Evolutionary conservation across 768 basidiomycete genomes (phyloP), one percentile per base, ranked within the genome.

Genomic region (Phaffia tasmanica): DNA sequence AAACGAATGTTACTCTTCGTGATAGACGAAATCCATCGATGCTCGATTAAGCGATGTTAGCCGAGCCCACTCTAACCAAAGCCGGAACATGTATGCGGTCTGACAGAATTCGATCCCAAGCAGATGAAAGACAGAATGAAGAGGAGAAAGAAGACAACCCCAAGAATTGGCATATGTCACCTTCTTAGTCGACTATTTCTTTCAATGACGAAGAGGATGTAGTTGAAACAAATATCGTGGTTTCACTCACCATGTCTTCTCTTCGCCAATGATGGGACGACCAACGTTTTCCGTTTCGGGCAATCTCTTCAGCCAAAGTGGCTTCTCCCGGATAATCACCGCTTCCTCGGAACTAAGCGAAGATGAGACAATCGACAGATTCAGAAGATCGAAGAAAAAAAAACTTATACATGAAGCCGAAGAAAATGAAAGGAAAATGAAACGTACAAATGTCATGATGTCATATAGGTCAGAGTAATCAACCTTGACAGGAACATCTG

Each of bases 401-500:
- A 42, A 11, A 42, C 11, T 42, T 42, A 42, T 62, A 47, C 25
- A 49, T 46, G 53, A 67, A 67, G 18, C 29, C 1, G 56, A 0
- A 18, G 30, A 19, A 16, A 42, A 35, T 11, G 16, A 21, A 58
- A 35, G 32, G 32, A 30, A 58, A 57, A 19, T n/a, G 32, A 32
- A 62, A 47, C 46, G 25, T 30, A 49, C 29, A 78, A 90, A 90
- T 0, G 83, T 75, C 55, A 87, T 79, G 3, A 83, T 78, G 70
- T 89, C 88, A 73, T 86, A 81, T 3, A 89, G 74, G 74, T 88
- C 86, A 0, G 81, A 79, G 15, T 85, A 80, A 69, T 86, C 84
- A 0, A 85, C 67, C 67, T 79, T 76, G 65, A 87, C 78, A 1
- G 86, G 86, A 0, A 88, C 80, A 72, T 87, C 35, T 42, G 35